Base-by-base conservation (phyloP, 73 alveolate genomes). In the Urostyla sp. region DNA sequence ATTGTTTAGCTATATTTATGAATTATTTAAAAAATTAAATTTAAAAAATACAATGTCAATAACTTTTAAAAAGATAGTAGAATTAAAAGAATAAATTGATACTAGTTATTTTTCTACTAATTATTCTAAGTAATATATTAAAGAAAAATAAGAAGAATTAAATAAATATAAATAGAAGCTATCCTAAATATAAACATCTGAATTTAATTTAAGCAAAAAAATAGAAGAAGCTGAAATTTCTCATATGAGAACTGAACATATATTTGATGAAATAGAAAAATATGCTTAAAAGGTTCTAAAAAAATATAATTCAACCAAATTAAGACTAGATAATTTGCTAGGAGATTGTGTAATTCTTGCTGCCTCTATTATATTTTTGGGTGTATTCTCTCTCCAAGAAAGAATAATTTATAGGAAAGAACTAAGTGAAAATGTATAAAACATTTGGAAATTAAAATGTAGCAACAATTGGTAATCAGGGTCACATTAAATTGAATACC, bases 231-330 rank as follows among this genome's bases (percentile, higher is more conserved):
- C 87, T 1, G 92, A 84, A 53, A 84, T 85, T 48, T 75, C 87
- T n/a, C 88, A 85, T 50, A 84, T 85, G 81, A 75, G 93, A 44
- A 73, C 93, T 35, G 89, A 85, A 26, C 87, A 85, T 20, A 76
- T 85, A 8, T 59, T 75, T 48, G 57, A 26, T 31, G 21, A 58
- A 27, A 44, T 76, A 18, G 51, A 63, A 28, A 57, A 76, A 31
- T 58, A 50, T 32, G 54, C 89, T 18, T 57, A 35, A 4, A 52
- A 55, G 48, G 69, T 84, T 15, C 30, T 40, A 45, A 44, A 28
- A 8, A 85, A 85, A 57, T 69, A 61, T 0, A 28, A 57, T 16
- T 75, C 60, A 15, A 55, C 67, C 45, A 63, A 75, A 44, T 54
- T 53, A 24, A 75, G 93, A 32, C 23, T 63, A 15, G 78, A 75